Base-by-base conservation (phyloP, 139 green algal genomes). In the Pycnococcus provasolii region DNA sequence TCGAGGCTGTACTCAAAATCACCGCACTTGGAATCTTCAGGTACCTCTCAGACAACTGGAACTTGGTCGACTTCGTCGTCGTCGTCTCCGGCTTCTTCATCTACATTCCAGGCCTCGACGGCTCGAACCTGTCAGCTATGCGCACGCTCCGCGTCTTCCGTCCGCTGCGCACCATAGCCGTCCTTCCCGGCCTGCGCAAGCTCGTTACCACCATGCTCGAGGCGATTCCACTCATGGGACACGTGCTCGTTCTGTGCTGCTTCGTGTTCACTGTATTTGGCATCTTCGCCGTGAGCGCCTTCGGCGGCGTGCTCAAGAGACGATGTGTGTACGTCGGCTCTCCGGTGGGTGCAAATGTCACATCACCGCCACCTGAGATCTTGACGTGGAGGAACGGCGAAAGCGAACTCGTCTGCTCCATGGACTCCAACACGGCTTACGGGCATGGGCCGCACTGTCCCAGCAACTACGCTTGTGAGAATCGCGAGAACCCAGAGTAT, bases 231-330 rank as follows among this genome's bases (percentile, higher is more conserved):
- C 42, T 58, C 9, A 69, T 84, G 13, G 47, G 9, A 7, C 67
- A 77, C 66, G 76, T 81, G 44, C 8, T 74, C 46, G 26, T 74
- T 13, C 64, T 84, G 3, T 64, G 67, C 48, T 57, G 66, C 54
- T 72, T 58, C 54, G 54, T 72, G 15, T 72, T 72, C 42, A 50
- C 65, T 26, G 52, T 84, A 8, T 81, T 80, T 50, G 75, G 41
- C 42, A 78, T 84, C 58, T 66, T 84, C 42, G 79, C 75, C 8
- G 67, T 78, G 3, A 69, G 81, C 52, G 68, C 80, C 4, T 81
- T 81, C 54, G 66, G 41, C 39, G 79, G 79, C 9, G 50, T 37
- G n/a, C n/a, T 61, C n/a, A 41, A 39, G 3, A 70, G 61, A 40
- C 47, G 63, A 6, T 62, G 63, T 52, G 15, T 62, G 3, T 40